phyloP scores from a whole-genome alignment of 106 monocot genomes.

The Allium fistulosum region DNA sequence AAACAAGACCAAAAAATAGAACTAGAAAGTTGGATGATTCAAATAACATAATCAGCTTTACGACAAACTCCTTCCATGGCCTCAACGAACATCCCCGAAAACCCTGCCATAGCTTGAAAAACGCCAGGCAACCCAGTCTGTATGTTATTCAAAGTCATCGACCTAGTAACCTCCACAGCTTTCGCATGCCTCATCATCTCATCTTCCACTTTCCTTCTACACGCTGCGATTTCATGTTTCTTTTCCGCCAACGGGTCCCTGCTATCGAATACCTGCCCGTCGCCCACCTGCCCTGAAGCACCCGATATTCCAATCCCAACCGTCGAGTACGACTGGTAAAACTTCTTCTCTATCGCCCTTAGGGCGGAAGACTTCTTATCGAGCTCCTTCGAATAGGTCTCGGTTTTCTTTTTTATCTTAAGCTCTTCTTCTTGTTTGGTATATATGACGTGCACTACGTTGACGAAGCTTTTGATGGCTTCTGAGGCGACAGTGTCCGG shows the following conservation, averaged over 20 bases:
- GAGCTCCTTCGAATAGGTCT: constrained; percentile 61
- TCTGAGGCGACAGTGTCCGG: constrained; percentile 87
- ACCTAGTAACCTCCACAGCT: constrained; percentile 57
- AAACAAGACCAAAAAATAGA: not conserved
- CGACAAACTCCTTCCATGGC: constrained; percentile 58
- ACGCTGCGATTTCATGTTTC: constrained; percentile 43
- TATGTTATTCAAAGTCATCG: constrained; percentile 80
- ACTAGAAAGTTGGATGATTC: not conserved
- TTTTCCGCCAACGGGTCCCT: constrained; percentile 70
- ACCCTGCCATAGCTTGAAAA: constrained; percentile 83
- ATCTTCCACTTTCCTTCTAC: constrained; percentile 70
- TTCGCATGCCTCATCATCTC: constrained; percentile 53
- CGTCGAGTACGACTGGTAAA: constrained; percentile 76
- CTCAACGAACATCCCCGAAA: constrained; percentile 61
- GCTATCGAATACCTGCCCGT: constrained; percentile 46
- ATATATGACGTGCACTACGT: constrained; percentile 68
- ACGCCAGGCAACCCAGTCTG: constrained; percentile 80
- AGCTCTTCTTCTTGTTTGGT: constrained; percentile 76
- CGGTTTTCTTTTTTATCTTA: constrained; percentile 61
- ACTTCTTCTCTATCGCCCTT: constrained; percentile 79
- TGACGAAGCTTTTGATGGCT: constrained; percentile 78
- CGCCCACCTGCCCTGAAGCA: constrained; percentile 5
- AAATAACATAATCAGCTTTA: constrained; percentile 23
- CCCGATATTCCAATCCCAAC: constrained; percentile 29
- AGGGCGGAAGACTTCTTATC: constrained; percentile 75